Base-by-base conservation (phyloP, 176 grass and related monocot species). In the Oryza officinalis region DNA sequence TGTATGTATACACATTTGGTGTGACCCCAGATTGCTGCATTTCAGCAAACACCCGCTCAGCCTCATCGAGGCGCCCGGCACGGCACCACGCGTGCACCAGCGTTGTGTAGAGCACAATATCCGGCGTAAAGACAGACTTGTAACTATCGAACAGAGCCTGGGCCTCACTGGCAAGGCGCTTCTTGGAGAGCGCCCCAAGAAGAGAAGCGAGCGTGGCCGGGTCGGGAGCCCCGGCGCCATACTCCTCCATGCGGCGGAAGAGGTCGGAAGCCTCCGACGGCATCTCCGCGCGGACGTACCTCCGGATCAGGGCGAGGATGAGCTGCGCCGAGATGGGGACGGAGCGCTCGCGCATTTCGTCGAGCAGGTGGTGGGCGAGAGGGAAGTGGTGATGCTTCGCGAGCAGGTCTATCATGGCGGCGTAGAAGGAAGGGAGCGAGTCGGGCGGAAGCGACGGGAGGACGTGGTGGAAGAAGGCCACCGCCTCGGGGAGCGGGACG, bases 1-100 rank as follows among this genome's bases (percentile, higher is more conserved):
- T 98, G 77, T 94, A 95, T 22, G 96, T 95, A 52, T 98, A 98
- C 83, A 94, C 96, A 74, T 98, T 98, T 1, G 96, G 96, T 14
- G 25, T 80, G 69, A 98, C 85, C 70, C 87, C 93, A 0, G 83
- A 63, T 40, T 89, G 76, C 69, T 76, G 66, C 93, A 98, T 98
- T 77, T 94, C 91, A 0, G 91, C 72, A 1, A 98, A 98, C 57
- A 95, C 59, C 0, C 72, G 81, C 83, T 98, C 96, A 0, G 96
- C 96, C 74, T 90, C 88, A 14, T 95, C 89, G 0, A 98, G 82
- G 18, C 54, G 86, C 43, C 91, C 91, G 0, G 89, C 87, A 0
- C 93, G 91, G 69, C 93, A 98, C 96, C 96, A 98, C 0, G 93
- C 89, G 14, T 98, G 89, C 61, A 98, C 86, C 57, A 95, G 74